Percentiles rank a stretch among this genome's conserved stretches.
phyloP scores from a whole-genome alignment of 1,284 basidiomycete species.

The Cronartium ribicola region DNA sequence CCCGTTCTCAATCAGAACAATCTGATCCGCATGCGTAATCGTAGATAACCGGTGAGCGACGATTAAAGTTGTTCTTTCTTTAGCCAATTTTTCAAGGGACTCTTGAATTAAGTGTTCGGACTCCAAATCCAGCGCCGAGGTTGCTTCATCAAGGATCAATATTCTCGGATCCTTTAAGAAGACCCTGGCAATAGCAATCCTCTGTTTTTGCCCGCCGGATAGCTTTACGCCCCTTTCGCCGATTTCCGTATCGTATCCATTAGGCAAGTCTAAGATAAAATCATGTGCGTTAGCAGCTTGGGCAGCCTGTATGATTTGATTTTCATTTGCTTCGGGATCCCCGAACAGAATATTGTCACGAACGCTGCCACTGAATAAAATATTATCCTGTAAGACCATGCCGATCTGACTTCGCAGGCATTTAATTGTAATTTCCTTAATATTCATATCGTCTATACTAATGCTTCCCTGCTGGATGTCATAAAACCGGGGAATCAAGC shows the following conservation, averaged over 20 bases:
- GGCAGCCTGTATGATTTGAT: conserved; percentile 81
- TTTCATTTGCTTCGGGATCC: conserved; percentile 65
- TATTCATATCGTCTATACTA: too few species aligned
- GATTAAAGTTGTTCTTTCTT: conserved; percentile 56
- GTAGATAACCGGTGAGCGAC: conserved; percentile 57
- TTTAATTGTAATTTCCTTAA: too few species aligned
- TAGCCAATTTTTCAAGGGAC: conserved; percentile 54
- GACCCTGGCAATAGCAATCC: conserved; percentile 48
- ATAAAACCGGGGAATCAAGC: too few species aligned
- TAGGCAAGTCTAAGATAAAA: conserved; percentile 57
- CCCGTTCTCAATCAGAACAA: too few species aligned
- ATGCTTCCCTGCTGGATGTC: too few species aligned
- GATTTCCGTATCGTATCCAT: neutral
- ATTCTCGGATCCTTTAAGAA: conserved; percentile 55
- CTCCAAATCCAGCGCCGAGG: conserved; percentile 53
- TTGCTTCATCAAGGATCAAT: conserved; percentile 52
- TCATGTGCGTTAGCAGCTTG: conserved; percentile 81
- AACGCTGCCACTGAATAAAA: conserved; percentile 83
- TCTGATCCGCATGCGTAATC: conserved; percentile 55
- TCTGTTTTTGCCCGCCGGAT: neutral
- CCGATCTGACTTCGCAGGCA: conserved; percentile 86
- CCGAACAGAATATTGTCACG: conserved; percentile 92
- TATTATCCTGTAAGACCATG: conserved; percentile 74
- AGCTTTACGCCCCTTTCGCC: neutral
- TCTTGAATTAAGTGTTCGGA: conserved; percentile 54